These are phyloP conservation scores for Tolypocladium capitatum DNA, from an alignment of 2,329 filamentous ascomycete species.

Conservation along the genomic window DNA sequence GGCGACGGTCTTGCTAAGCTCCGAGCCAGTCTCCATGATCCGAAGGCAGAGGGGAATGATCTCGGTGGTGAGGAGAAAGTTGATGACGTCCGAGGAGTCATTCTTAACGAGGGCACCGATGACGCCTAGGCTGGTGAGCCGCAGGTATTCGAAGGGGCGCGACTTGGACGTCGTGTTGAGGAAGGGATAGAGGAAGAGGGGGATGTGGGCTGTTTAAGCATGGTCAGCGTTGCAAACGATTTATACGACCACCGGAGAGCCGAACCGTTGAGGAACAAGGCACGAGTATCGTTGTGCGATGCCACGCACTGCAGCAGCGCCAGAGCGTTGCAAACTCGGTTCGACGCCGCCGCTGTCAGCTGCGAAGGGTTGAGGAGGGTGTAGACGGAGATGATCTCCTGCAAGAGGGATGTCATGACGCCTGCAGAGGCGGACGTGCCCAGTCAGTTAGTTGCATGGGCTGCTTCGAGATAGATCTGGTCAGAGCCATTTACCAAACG, in stretches of 20 bases:
- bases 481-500: constrained; percentile 58
- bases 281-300: constrained; percentile 91
- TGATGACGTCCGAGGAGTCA: constrained; percentile 96
- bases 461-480: background rate
- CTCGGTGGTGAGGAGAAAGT: constrained; percentile 94
- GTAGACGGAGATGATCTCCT: constrained; percentile 98
- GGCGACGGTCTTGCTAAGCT: constrained; percentile 95
- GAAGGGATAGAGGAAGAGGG: constrained; percentile 94
- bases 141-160: constrained; percentile 91
- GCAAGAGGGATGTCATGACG: constrained; percentile 93
- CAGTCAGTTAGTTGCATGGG: background rate
- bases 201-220: constrained; percentile 65
- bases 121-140: constrained; percentile 87
- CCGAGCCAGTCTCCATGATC: constrained; percentile 98
- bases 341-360: constrained; percentile 91
- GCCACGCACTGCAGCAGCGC: constrained; percentile 94
- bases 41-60: constrained; percentile 95
- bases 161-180: constrained; percentile 98
- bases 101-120: constrained; percentile 98
- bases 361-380: constrained; percentile 93
- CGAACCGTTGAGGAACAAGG: constrained; percentile 82
- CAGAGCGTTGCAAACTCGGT: constrained; percentile 93
- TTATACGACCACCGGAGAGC: background rate
- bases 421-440: constrained; percentile 34
- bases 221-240: constrained; percentile 3